Conservation (phyloP, 495 filamentous ascomycete genomes). For the Podospora sp. region DNA sequence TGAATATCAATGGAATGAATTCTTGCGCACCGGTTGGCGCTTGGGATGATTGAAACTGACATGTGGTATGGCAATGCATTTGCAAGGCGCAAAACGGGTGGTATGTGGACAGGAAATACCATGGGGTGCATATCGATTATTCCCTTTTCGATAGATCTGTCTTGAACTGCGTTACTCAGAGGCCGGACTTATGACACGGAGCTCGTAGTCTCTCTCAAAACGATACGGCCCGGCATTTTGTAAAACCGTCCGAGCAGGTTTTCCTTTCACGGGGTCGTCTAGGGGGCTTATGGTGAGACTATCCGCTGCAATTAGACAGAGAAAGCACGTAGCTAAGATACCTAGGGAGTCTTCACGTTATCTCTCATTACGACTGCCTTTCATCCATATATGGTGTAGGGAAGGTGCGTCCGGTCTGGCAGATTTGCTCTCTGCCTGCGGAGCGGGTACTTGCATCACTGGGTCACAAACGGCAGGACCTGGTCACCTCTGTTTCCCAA, state of each 20-base stretch:
- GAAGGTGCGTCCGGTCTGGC: background rate
- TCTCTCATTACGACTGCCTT: too few relatives aligned
- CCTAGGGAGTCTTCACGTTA: too few relatives aligned
- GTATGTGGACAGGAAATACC: constrained; percentile 35
- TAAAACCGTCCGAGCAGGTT: too few relatives aligned
- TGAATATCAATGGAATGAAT: background rate
- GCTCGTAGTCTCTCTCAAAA: background rate
- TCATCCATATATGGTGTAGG: background rate
- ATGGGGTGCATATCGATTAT: constrained; percentile 36
- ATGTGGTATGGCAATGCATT: constrained; percentile 32
- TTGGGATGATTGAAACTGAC: constrained; percentile 9
- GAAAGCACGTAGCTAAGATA: too few relatives aligned
- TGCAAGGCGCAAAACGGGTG: constrained; percentile 33
- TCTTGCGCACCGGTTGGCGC: constrained; percentile 8
- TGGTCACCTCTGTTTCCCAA: background rate
- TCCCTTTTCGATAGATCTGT: constrained; percentile 32
- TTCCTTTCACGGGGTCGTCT: too few relatives aligned
- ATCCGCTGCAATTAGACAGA: too few relatives aligned
- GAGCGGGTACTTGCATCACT: constrained; percentile 32
- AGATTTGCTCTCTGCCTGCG: constrained; percentile 8
- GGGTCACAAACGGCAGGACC: background rate
- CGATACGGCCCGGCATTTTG: background rate
- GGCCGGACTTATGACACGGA: background rate
- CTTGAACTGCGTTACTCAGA: constrained; percentile 15
- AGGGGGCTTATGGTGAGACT: too few relatives aligned